Evolutionary conservation across 768 basidiomycete genomes (phyloP).

Genomic region (Boletus coccyginus): DNA sequence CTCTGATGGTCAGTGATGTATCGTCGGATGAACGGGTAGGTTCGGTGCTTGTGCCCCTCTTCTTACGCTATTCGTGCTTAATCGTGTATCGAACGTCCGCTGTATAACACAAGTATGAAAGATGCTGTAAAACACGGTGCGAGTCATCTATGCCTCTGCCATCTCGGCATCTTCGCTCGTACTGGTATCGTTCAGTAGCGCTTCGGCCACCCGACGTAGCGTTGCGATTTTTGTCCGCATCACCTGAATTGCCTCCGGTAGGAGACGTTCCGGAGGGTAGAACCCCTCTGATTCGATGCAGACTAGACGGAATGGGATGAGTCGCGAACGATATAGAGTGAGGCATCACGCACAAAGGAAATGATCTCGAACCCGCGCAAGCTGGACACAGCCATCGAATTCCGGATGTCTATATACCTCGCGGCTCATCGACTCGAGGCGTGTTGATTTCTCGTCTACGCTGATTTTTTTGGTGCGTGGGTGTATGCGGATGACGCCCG

Average conservation of each 20-base stretch:
- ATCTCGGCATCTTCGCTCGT: constrained; percentile 54
- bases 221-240: constrained; percentile 76
- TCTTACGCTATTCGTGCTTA: not conserved
- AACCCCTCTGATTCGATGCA: constrained; percentile 89
- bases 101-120: constrained; percentile 6
- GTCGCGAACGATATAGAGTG: not conserved
- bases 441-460: constrained; percentile 61
- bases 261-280: constrained; percentile 78
- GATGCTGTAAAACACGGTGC: not conserved
- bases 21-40: not conserved
- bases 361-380: constrained; percentile 85
- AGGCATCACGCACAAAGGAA: constrained; percentile 73
- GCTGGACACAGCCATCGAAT: constrained; percentile 77
- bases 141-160: constrained; percentile 35
- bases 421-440: constrained; percentile 86
- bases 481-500: constrained; percentile 70
- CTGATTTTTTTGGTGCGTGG: constrained; percentile 55
- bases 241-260: constrained; percentile 76
- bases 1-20: constrained; percentile 8
- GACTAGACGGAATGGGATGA: constrained; percentile 45
- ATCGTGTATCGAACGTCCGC: not conserved
- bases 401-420: constrained; percentile 93
- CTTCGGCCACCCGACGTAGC: constrained; percentile 58
- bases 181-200: constrained; percentile 44
- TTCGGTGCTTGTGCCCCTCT: not conserved